Conservation (phyloP, 257 asterid genomes). For the Penstemon barbatus region DNA sequence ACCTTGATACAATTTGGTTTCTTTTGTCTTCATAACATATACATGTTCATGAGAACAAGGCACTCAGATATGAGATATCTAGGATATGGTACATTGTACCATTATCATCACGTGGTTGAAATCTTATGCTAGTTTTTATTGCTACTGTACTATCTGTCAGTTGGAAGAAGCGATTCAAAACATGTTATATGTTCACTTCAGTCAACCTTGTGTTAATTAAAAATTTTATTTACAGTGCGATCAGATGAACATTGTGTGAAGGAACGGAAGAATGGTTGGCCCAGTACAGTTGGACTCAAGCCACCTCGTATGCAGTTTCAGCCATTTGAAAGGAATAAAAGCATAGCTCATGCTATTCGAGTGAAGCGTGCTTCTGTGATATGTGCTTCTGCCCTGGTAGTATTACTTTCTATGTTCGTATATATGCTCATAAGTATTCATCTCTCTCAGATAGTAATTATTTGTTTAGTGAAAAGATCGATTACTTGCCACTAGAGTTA, state of each 20-base stretch:
- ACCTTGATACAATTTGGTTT: constrained; percentile 1
- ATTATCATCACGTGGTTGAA: neutral
- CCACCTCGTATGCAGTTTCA: constrained; percentile 37
- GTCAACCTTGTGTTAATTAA: constrained; percentile 9
- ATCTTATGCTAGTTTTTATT: constrained; percentile 8
- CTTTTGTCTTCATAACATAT: neutral
- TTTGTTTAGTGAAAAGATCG: neutral
- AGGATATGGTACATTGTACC: neutral
- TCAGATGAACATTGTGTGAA: constrained; percentile 33
- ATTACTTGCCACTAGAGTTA: neutral
- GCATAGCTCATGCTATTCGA: constrained; percentile 18
- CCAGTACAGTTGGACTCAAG: constrained; percentile 35
- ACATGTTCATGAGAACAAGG: constrained; percentile 8
- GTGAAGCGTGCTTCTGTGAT: constrained; percentile 42
- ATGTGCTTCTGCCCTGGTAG: constrained; percentile 70
- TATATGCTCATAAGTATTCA: neutral
- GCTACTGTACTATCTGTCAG: neutral
- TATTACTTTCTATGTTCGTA: neutral
- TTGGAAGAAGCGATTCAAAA: neutral
- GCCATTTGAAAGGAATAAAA: constrained; percentile 33
- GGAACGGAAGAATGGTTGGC: constrained; percentile 32
- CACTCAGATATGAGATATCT: neutral
- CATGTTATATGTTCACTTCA: neutral
- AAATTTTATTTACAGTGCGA: constrained; percentile 33
- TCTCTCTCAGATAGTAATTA: neutral